Base-by-base conservation (phyloP, 805 yeast genomes). In the Candida dendrica region DNA sequence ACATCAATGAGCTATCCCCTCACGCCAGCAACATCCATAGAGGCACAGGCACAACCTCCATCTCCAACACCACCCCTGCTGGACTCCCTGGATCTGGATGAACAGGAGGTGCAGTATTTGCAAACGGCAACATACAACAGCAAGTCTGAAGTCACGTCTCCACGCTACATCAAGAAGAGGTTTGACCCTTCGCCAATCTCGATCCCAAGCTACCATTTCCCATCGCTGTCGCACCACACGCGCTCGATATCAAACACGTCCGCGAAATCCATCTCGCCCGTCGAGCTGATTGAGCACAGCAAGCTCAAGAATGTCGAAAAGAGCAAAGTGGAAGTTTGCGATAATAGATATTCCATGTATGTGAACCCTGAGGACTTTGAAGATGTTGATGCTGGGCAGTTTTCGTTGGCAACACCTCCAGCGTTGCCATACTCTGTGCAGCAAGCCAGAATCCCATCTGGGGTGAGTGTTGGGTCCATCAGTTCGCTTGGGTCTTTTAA, bases 321-420 rank as follows among this genome's bases (percentile, higher is more conserved):
- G 10, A 17, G 34, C 16, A 17, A 32, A 32, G 34, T 32, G 6
- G 19, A 32, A 9, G 16, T 16, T 15, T 17, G 19, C 11, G 34
- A 32, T 32, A 32, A 32, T 32, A 32, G 34, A 32, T 32, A 32
- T 32, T 32, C 34, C 11, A 32, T 32, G 19, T 32, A 32, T 32
- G 34, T 32, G 13, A 17, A 15, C 11, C 34, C 34, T 15, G 34
- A 32, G 7, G 34, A 32, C 11, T 32, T 32, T 15, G 34, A 32
- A 32, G 34, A 32, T 17, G 24, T 22, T 22, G 34, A 32, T 17
- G 24, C 8, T 22, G 24, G 24, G 8, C 6, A 22, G 24, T 22
- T 22, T 8, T 22, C 24, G 24, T 16, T 32, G 9, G 13, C 34
- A 16, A 3, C 17, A 17, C 13, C 17, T 13, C 13, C 34, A 32